These are phyloP conservation scores for Beauveria sp. DNA, from an alignment of 2,329 filamentous ascomycete species.

Conservation along the genomic window DNA sequence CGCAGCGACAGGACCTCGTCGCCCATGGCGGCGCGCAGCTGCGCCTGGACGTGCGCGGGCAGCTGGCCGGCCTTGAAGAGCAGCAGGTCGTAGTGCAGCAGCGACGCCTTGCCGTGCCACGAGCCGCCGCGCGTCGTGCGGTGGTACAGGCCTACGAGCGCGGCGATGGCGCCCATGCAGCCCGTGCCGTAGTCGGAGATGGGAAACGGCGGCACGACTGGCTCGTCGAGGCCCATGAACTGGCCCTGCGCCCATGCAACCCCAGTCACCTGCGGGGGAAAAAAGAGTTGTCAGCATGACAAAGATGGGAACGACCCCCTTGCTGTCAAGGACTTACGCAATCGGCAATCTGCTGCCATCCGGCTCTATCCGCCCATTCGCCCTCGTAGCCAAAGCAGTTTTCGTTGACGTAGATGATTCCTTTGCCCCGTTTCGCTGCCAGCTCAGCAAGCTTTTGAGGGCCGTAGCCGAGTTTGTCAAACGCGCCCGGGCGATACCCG, in stretches of 20 bases:
- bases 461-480: slow-evolving; percentile 57
- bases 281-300: slow-evolving; percentile 14
- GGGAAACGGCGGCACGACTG: slow-evolving; percentile 58
- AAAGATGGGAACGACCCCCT: too few relatives aligned
- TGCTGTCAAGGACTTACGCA: slow-evolving; percentile 30
- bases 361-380: slow-evolving; percentile 56
- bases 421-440: slow-evolving; percentile 47
- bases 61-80: slow-evolving; percentile 55
- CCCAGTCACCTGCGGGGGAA: slow-evolving; percentile 35
- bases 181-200: slow-evolving; percentile 64
- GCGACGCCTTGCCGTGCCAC: slow-evolving; percentile 55
- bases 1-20: slow-evolving; percentile 48
- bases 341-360: slow-evolving; percentile 68
- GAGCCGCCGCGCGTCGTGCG: slow-evolving; percentile 57
- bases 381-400: slow-evolving; percentile 59
- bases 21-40: slow-evolving; percentile 41
- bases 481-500: slow-evolving; percentile 60
- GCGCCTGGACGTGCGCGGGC: slow-evolving; percentile 41
- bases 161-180: slow-evolving; percentile 62
- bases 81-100: slow-evolving; percentile 62
- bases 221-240: slow-evolving; percentile 54
- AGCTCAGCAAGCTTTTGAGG: slow-evolving; percentile 45
- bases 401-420: slow-evolving; percentile 61
- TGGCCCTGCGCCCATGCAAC: slow-evolving; percentile 55
- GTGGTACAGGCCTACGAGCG: slow-evolving; percentile 54